These are phyloP conservation scores for Xylaria sp. DNA, from an alignment of 2,329 filamentous ascomycete species.

Conservation along the genomic window DNA sequence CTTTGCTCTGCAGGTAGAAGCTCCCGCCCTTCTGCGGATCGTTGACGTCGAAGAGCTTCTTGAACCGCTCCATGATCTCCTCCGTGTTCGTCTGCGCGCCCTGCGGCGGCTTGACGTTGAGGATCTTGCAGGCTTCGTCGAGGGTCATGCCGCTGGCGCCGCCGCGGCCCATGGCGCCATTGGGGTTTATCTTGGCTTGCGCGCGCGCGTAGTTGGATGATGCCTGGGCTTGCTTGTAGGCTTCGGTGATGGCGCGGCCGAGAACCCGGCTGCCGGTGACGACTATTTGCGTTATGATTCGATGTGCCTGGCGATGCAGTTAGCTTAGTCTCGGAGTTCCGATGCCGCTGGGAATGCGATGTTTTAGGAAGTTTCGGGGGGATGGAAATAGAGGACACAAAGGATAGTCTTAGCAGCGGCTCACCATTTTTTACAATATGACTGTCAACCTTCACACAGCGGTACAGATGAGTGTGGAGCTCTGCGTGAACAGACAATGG, in stretches of 20 bases:
- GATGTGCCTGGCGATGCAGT: slow-evolving; percentile 76
- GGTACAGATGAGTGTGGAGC: not conserved
- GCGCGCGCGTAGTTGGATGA: slow-evolving; percentile 84
- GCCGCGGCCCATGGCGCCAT: slow-evolving; percentile 53
- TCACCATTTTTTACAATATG: slow-evolving; percentile 34
- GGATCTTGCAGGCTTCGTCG: slow-evolving; percentile 95
- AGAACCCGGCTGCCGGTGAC: slow-evolving; percentile 91
- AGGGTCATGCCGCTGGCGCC: slow-evolving; percentile 82
- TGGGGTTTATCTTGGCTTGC: slow-evolving; percentile 69
- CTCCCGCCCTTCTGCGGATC: slow-evolving; percentile 95
- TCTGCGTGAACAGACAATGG: slow-evolving; percentile 1
- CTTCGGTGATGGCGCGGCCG: slow-evolving; percentile 91
- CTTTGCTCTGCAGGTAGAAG: slow-evolving; percentile 98
- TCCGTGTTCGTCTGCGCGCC: slow-evolving; percentile 81
- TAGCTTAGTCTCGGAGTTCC: slow-evolving; percentile 1
- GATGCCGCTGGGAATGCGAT: not conserved
- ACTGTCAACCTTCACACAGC: not conserved
- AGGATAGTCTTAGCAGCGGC: slow-evolving; percentile 1
- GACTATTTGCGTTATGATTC: slow-evolving; percentile 93
- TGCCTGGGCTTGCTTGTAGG: slow-evolving; percentile 93
- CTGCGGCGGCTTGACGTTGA: slow-evolving; percentile 92
- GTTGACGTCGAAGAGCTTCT: slow-evolving; percentile 93
- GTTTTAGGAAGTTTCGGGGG: not conserved
- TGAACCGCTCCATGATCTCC: slow-evolving; percentile 86
- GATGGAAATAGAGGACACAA: not conserved